These are phyloP conservation scores for Pseudozyma tsukubaensis DNA, from an alignment of 1,284 basidiomycete genomes.

Conservation along the genomic window DNA sequence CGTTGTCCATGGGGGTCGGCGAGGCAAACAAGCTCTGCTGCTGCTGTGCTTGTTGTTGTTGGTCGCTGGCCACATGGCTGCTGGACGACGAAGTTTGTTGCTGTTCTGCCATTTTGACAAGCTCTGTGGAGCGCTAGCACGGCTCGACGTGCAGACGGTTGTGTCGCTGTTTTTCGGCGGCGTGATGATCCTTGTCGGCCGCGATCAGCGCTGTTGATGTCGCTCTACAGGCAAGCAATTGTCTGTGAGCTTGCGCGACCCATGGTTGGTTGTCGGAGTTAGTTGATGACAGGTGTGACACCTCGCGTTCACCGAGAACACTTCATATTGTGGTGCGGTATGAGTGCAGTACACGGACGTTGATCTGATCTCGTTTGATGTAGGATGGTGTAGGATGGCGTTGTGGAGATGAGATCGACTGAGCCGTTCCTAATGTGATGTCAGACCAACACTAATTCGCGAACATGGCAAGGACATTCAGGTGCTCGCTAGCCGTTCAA, in stretches of 20 bases:
- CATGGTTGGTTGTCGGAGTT: background rate
- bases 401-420: no score
- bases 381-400: no score
- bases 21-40: conserved; percentile 20
- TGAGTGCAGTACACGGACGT: no score
- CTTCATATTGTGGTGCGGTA: no score
- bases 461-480: background rate
- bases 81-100: background rate
- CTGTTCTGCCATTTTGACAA: conserved; percentile 20
- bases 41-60: background rate
- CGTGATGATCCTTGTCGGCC: background rate
- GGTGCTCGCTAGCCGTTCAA: no score
- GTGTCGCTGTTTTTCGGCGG: background rate
- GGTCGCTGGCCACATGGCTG: background rate
- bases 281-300: background rate
- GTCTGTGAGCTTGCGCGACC: background rate
- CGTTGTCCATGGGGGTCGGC: conserved; percentile 25
- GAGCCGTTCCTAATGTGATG: no score
- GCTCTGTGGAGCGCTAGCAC: background rate
- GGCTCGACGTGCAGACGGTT: background rate
- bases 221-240: background rate
- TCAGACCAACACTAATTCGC: background rate
- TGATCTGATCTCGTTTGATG: no score
- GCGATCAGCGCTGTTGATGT: background rate
- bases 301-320: no score